Evolutionary conservation across 192 early-diverging fungal species (phyloP), one percentile per base, ranked within the genome.

Genomic region (Umbelopsis isabellina): DNA sequence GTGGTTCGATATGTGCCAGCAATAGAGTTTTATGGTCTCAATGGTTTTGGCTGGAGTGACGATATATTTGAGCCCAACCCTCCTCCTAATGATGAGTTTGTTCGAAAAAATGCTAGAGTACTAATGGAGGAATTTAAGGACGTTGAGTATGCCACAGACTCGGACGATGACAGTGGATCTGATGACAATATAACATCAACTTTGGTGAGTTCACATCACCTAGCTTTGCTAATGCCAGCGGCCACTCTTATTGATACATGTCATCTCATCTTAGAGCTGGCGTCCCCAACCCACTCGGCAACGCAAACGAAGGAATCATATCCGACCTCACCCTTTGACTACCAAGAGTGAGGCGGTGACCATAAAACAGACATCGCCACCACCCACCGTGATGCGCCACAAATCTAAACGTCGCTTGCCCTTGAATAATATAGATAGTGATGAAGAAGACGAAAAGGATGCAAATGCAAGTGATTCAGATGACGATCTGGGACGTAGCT

Each of bases 1-100:
- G 55, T 61, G 1, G 55, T 61, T 18, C 55, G 55, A 0, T 61
- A 61, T 61, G 55, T 61, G 6, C 55, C 55, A 3, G 55, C 55
- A 15, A 61, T 61, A 35, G 55, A 61, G 16, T 61, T 33, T 61
- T 61, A 61, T 33, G 55, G 55, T 35, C 30, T 61, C 27, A 61
- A 61, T 35, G 55, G 55, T 3, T 61, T 61, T n/a, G 55, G 55
- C 0, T 61, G 55, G 55, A 61, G 33, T 16, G 55, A 61, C 18
- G 55, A 61, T 18, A 61, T 61, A n/a, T 61, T 61, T 61, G 55
- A 61, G 33, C 55, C 55, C 27, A 61, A 61, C 4, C 55, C 55
- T 11, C 55, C 55, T 16, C 55, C 55, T 16, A 61, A 61, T 30
- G 55, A 61, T 33, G 55, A 61, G 1, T 61, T 61, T 61, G 25